These are phyloP conservation scores for Cladophialophora exuberans DNA, from an alignment of 2,329 filamentous ascomycete genomes.

Conservation along the genomic window DNA sequence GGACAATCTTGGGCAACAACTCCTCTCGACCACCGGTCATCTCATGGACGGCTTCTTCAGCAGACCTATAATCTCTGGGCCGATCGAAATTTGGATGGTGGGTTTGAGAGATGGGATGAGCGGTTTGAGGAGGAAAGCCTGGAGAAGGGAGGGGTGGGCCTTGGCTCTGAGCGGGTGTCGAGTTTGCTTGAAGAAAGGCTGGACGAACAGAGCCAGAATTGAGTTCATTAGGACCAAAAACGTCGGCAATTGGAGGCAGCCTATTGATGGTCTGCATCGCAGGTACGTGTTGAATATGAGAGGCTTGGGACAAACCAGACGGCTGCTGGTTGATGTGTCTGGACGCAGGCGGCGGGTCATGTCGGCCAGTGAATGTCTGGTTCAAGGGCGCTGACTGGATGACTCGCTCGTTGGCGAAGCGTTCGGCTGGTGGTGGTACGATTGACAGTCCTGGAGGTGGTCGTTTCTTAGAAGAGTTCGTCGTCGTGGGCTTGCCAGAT, in stretches of 20 bases:
- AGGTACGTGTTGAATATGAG: conserved; percentile 87
- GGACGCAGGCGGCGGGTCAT: conserved; percentile 75
- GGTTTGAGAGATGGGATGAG: conserved; percentile 46
- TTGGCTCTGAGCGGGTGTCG: conserved; percentile 51
- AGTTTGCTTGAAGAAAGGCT: conserved; percentile 66
- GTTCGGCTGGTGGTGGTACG: conserved; percentile 87
- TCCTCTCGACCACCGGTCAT: conserved; percentile 91
- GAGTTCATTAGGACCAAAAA: conserved; percentile 80
- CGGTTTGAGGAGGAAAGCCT: conserved; percentile 61
- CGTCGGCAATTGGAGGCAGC: conserved; percentile 89
- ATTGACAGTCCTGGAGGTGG: conserved; percentile 90
- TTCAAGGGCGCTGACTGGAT: conserved; percentile 95
- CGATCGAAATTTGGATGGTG: conserved; percentile 62
- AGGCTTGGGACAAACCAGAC: conserved; percentile 79
- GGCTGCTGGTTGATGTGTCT: conserved; percentile 80
- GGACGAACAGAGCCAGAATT: conserved; percentile 63
- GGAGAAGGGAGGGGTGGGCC: conserved; percentile 71
- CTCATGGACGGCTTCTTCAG: conserved; percentile 91
- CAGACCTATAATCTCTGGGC: conserved; percentile 86
- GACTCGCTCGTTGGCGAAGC: conserved; percentile 90
- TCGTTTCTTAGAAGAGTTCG: conserved; percentile 65
- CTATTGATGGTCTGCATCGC: conserved; percentile 89
- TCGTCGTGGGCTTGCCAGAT: conserved; percentile 68
- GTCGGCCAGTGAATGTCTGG: conserved; percentile 91
- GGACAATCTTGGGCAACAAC: conserved; percentile 86